phyloP scores from a whole-genome alignment of 805 yeast species.

The Metschnikowia amazonensis region DNA sequence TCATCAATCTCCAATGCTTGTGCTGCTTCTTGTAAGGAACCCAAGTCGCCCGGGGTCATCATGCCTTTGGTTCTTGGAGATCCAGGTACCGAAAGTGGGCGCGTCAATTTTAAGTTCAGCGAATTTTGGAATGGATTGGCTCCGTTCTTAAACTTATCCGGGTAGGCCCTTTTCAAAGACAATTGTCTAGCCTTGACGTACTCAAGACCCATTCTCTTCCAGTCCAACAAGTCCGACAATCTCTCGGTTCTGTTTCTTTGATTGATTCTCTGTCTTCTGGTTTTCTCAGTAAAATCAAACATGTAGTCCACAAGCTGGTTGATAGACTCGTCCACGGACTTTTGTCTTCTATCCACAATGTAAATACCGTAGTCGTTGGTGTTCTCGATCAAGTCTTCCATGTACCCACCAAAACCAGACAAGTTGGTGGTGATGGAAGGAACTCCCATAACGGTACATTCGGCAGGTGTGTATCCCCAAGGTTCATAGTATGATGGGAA shows the following conservation, averaged over 20 bases:
- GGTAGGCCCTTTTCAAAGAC: conserved; percentile 90
- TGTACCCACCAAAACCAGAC: conserved; percentile 96
- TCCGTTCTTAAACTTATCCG: conserved; percentile 65
- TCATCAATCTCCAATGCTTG: conserved; percentile 71
- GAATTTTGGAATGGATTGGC: conserved; percentile 44
- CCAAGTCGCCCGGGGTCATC: conserved; percentile 98
- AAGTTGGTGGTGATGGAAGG: conserved; percentile 95
- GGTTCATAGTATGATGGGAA: conserved; percentile 99
- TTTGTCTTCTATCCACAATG: conserved; percentile 90
- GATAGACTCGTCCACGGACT: conserved; percentile 88
- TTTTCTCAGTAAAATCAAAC: conserved; percentile 83
- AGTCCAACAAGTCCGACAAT: conserved; percentile 85
- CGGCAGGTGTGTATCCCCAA: conserved; percentile 99
- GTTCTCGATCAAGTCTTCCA: conserved; percentile 95
- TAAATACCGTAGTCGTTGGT: conserved; percentile 95
- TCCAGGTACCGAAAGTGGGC: conserved; percentile 96
- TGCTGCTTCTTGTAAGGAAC: conserved; percentile 88
- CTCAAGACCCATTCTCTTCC: conserved; percentile 98
- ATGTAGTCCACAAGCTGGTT: conserved; percentile 84
- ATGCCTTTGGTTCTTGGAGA: conserved; percentile 79
- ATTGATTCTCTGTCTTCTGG: conserved; percentile 95
- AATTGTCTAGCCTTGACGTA: conserved; percentile 91
- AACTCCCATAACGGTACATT: conserved; percentile 98
- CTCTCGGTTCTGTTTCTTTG: conserved; percentile 97
- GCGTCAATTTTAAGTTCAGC: conserved; percentile 65